Base-by-base conservation (phyloP, 345 rosid genomes). In the Citrus cavaleriei region DNA sequence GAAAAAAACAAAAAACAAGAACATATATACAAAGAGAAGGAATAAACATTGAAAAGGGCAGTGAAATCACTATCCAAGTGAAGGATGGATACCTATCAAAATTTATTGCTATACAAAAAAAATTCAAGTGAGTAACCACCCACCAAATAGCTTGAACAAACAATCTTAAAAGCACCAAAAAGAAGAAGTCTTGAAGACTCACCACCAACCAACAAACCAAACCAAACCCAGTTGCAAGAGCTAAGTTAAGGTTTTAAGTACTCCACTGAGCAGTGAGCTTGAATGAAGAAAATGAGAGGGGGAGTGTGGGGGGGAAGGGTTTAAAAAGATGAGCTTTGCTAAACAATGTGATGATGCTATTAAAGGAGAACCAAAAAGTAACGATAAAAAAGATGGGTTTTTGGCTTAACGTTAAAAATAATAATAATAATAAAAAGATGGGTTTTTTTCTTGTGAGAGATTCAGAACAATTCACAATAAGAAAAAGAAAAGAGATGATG, bases 11-110 rank as follows among this genome's bases (percentile, higher is more conserved):
- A 80, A 81, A 84, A 66, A 65, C 70, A 82, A 81, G 80, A 86
- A 80, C 78, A 84, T 75, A 73, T 79, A 81, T 83, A 86, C 89
- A 90, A 89, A 86, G 89, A 28, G 91, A 92, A 93, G 91, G 97
- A 93, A 95, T 92, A 90, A 92, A 91, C 98, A 86, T 91, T 88
- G 95, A 91, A 90, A 94, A 85, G 89, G 86, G 91, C 86, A 94
- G 93, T 90, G 88, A 89, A 91, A 90, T 92, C 94, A 89, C 91
- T 81, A 88, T 90, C 97, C 22, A 19, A 54, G n/a, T 69, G 67
- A 70, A 84, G 75, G 70, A 77, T 78, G 75, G 70, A 77, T 78
- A 85, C 78, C 80, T 76, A 46, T 70, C 60, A 86, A 82, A 86
- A 87, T 62, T 78, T 73, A 84, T 78, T 79, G 82, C 74, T 30